Evolutionary conservation across 2,329 filamentous ascomycete species (phyloP), one percentile per base, ranked within the genome.

Genomic region (Elsinoe ampelina): DNA sequence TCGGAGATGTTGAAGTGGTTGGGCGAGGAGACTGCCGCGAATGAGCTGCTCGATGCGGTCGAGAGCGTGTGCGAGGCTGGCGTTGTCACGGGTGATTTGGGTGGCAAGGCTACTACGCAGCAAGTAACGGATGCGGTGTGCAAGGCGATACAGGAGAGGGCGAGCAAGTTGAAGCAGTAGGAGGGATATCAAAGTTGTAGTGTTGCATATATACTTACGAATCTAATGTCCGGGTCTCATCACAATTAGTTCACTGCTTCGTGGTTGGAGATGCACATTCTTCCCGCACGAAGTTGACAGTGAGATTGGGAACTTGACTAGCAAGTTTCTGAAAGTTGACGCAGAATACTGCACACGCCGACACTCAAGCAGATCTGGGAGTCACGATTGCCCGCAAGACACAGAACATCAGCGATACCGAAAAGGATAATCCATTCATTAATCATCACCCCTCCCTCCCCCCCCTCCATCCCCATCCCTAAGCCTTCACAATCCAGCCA

Each of bases 401-500:
- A 30, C 26, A 30, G 4, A 30, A 7, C 5, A 8, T 3, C 26
- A 8, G 3, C 26, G 7, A 30, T 30, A 8, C 7, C 26, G 26
- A 30, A 45, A 13, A 45, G n/a, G n/a, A 45, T 17, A 45, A 30
- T 45, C 39, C 20, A 13, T 45, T 26, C 20, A 45, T 26, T 45
- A 19, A 26, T 45, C 41, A 45, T 45, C 19, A 45, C 41, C 41
- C 17, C 13, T 20, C 11, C 4, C 11, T 20, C n/a, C n/a, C 5
- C 22, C 22, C 22, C 22, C 22, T 22, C 22, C 22, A 22, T 22
- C 22, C 22, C 22, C 41, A 45, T 30, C 41, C 45, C 45, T 57
- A 95, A 22, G 85, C 87, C 75, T 95, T 93, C 32, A 84, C 86
- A 32, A 97, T 85, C 90, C 92, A 97, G 2, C 92, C 93, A 57